Evolutionary conservation across 495 filamentous ascomycete species (phyloP).

Genomic region (Chlorociboria aeruginascens): DNA sequence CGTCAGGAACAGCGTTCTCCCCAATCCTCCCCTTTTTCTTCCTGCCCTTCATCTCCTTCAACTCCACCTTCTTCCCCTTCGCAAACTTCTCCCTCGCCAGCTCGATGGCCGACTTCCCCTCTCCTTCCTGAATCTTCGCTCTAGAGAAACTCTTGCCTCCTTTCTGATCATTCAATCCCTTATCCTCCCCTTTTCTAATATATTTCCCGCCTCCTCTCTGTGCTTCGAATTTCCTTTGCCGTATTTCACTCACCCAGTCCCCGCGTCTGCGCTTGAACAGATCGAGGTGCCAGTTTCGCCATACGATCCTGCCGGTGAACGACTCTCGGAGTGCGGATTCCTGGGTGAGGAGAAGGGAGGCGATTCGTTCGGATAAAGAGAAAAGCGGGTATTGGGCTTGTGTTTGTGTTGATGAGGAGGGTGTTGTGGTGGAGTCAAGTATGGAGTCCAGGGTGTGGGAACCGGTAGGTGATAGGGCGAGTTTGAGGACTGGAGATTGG

Average conservation of each 20-base stretch:
- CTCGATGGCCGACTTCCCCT: slow-evolving; percentile 5
- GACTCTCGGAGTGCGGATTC: slow-evolving; percentile 62
- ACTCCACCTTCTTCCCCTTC: neutral
- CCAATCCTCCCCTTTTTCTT: too few species aligned
- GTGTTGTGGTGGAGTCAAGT: slow-evolving; percentile 51
- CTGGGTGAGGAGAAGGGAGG: slow-evolving; percentile 28
- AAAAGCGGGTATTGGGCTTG: slow-evolving; percentile 38
- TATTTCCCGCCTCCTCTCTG: neutral
- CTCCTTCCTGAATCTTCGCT: neutral
- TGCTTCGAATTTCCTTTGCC: neutral
- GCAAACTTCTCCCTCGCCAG: slow-evolving; percentile 7
- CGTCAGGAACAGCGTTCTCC: too few species aligned
- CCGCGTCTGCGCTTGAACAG: slow-evolving; percentile 41
- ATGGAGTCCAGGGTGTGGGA: slow-evolving; percentile 72
- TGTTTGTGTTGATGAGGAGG: slow-evolving; percentile 37
- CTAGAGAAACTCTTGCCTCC: neutral
- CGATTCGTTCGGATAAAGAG: slow-evolving; percentile 39
- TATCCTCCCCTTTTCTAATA: neutral
- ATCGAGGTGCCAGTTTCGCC: slow-evolving; percentile 89
- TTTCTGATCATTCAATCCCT: neutral
- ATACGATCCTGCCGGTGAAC: slow-evolving; percentile 68
- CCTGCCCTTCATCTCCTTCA: too few species aligned
- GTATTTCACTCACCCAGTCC: slow-evolving; percentile 19
- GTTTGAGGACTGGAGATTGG: slow-evolving; percentile 32
- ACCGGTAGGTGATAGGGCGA: slow-evolving; percentile 60